Evolutionary conservation across 176 grass and related monocot species (phyloP).

Genomic region (Hsuehochloa calcarea): DNA sequence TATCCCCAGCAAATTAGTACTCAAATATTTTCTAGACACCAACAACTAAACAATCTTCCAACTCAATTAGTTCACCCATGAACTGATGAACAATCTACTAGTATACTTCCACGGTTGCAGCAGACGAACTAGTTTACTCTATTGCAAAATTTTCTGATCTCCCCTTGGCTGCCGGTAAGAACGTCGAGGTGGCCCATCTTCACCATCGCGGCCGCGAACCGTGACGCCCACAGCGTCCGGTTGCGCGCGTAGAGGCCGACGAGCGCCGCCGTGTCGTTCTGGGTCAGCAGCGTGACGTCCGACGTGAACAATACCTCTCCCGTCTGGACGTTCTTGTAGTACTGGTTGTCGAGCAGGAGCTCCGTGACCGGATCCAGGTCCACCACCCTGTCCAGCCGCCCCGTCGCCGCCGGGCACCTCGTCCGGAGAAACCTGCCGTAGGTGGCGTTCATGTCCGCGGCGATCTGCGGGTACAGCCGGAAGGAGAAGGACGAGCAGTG

Average conservation of each 20-base stretch:
- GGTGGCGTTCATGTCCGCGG: not conserved
- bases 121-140: slow-evolving; percentile 37
- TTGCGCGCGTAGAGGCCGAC: slow-evolving; percentile 42
- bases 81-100: not conserved
- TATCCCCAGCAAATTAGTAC: no score
- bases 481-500: slow-evolving; percentile 37
- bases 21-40: no score
- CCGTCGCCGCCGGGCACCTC: slow-evolving; percentile 24
- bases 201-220: slow-evolving; percentile 61
- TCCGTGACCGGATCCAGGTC: slow-evolving; percentile 34
- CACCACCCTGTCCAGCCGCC: slow-evolving; percentile 34
- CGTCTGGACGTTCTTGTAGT: slow-evolving; percentile 50
- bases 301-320: slow-evolving; percentile 44
- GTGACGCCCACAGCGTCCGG: slow-evolving; percentile 15
- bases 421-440: not conserved
- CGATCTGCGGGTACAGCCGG: slow-evolving; percentile 19
- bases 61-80: not conserved
- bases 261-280: slow-evolving; percentile 45
- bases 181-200: slow-evolving; percentile 68
- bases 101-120: not conserved
- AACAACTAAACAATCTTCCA: not conserved
- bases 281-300: slow-evolving; percentile 43
- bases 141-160: slow-evolving; percentile 55
- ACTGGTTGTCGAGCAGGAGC: slow-evolving; percentile 48
- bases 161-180: slow-evolving; percentile 45